These are phyloP conservation scores for Isabelozyma rhagii DNA, from an alignment of 805 yeast species.

Conservation along the genomic window DNA sequence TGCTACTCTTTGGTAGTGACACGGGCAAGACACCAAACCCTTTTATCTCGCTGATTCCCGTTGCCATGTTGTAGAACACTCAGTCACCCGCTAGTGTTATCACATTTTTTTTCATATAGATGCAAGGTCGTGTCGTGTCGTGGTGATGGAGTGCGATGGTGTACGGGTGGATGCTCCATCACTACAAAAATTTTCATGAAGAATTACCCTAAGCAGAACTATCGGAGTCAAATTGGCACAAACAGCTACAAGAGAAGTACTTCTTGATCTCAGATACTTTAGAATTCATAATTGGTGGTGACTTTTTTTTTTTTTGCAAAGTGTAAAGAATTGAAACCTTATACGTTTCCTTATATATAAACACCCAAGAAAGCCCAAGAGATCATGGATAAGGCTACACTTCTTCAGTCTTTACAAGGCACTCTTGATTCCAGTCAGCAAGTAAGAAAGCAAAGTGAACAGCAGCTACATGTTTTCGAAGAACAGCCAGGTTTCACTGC, in stretches of 20 bases:
- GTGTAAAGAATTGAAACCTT: too few relatives aligned
- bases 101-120: not conserved
- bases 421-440: conserved; percentile 52
- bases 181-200: not conserved
- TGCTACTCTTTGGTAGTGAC: conserved; percentile 31
- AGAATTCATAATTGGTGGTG: not conserved
- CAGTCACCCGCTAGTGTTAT: not conserved
- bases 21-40: conserved; percentile 57
- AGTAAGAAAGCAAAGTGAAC: conserved; percentile 52
- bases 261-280: not conserved
- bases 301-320: too few relatives aligned
- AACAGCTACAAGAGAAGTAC: not conserved
- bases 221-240: not conserved
- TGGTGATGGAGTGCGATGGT: not conserved
- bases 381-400: conserved; percentile 47
- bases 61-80: not conserved
- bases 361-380: not conserved
- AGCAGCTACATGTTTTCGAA: conserved; percentile 47
- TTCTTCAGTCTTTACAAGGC: conserved; percentile 49
- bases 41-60: conserved; percentile 44
- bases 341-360: not conserved
- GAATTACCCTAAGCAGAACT: not conserved
- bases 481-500: conserved; percentile 57
- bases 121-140: not conserved
- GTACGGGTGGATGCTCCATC: not conserved